Base-by-base conservation (phyloP, 306 rosid species). In the Prunus kanzakura region DNA sequence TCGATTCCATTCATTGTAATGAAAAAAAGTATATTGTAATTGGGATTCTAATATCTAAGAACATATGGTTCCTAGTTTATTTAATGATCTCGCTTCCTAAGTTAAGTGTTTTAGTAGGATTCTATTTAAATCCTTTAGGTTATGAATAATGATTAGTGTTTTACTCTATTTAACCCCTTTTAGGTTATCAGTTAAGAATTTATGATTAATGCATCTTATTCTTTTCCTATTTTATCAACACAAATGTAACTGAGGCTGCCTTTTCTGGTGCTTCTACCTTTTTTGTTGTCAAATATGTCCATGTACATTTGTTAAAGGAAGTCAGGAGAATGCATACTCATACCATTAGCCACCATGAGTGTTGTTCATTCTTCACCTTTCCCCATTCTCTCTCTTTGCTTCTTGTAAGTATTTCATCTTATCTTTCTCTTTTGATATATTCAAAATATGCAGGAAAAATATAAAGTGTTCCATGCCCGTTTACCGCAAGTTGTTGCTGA, bases 401-500 rank as follows among this genome's bases (percentile, higher is more conserved):
- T 29, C 45, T 1, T 69, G 60, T 58, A 63, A 63, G 45, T 50
- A 69, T 11, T 74, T 56, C 32, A 63, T 45, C 50, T 55, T 68
- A 69, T 55, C 3, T 71, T 74, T 55, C 29, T 16, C 20, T 51
- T 66, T 41, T 55, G 64, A 68, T 56, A 30, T 76, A 73, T 67
- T 79, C 38, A 52, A 27, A 76, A 78, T 77, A 68, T 81, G 83
- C 95, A 95, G 98, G 93, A 80, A n/a, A 89, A 78, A 76, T 95
- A 92, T 77, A 88, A 82, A 84, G 84, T 80, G n/a, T 83, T 83
- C 84, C 94, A 92, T 76, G 96, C 89, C 60, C 84, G 97, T 78
- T 82, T 95, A 71, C 97, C 98, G 0, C 69, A 90, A 61, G 46
- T 89, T 85, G 96, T 89, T 82, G 99, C 97, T 3, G 97, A 91